These are phyloP conservation scores for Hypoxylon lenormandii DNA, from an alignment of 495 filamentous ascomycete genomes.

Conservation along the genomic window DNA sequence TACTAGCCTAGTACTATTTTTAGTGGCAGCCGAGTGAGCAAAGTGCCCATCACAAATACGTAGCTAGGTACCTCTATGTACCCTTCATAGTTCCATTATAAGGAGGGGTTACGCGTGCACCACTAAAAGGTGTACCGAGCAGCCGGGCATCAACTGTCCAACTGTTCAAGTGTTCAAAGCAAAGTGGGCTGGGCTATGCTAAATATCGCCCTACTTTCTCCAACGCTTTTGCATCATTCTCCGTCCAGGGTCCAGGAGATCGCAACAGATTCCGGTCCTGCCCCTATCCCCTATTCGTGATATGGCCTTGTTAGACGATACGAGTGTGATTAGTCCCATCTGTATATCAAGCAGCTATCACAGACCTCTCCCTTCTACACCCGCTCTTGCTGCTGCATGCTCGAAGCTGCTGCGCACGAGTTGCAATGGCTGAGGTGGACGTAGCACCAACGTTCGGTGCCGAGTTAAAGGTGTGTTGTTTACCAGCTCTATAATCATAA, in stretches of 20 bases:
- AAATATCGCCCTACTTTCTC: constrained; percentile 17
- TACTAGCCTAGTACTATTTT: not conserved
- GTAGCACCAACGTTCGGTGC: constrained; percentile 83
- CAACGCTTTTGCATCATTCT: constrained; percentile 28
- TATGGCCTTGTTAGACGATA: constrained; percentile 46
- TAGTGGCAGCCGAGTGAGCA: no score
- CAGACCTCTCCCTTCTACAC: constrained; percentile 6
- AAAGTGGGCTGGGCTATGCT: constrained; percentile 38
- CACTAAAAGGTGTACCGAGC: constrained; percentile 29
- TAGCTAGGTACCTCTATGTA: not conserved
- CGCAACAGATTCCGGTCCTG: not conserved
- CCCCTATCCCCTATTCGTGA: constrained; percentile 30
- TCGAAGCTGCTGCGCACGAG: constrained; percentile 41
- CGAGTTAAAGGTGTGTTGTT: constrained; percentile 80
- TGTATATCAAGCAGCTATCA: constrained; percentile 18
- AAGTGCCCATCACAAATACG: no score
- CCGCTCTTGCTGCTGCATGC: constrained; percentile 28
- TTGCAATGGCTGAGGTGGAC: constrained; percentile 77
- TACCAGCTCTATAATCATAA: not conserved
- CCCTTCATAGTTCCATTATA: not conserved
- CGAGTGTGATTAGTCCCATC: constrained; percentile 21
- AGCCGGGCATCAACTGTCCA: constrained; percentile 30
- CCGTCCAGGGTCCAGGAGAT: not conserved
- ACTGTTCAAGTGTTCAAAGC: no score
- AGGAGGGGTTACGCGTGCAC: constrained; percentile 32